These are phyloP conservation scores for Dryas alaskensis DNA, from an alignment of 306 rosid genomes.

Conservation along the genomic window DNA sequence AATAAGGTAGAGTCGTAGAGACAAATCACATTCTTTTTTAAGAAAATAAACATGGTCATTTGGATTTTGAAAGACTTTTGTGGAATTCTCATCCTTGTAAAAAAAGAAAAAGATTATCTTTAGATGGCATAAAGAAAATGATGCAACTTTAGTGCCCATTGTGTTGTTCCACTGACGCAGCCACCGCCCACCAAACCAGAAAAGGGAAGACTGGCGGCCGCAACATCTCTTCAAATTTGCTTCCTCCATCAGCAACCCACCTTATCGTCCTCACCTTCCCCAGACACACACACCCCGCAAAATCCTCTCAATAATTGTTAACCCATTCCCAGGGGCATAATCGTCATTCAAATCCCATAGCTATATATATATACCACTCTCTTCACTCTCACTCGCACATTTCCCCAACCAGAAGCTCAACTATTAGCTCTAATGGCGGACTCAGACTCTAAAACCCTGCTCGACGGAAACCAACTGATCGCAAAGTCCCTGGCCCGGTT, in stretches of 20 bases:
- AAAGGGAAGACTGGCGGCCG: neutral
- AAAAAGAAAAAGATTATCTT: too few relatives aligned
- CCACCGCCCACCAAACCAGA: neutral
- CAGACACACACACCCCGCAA: too few relatives aligned
- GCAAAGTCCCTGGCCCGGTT: conserved; percentile 61
- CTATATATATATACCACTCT: neutral
- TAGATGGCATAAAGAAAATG: too few relatives aligned
- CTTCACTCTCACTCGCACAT: neutral
- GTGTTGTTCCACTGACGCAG: neutral
- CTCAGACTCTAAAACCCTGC: neutral
- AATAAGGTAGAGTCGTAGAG: too few relatives aligned
- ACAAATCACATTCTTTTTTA: too few relatives aligned
- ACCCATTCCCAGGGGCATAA: neutral
- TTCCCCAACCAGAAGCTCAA: neutral
- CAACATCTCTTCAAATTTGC: neutral
- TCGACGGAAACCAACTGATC: conserved; percentile 71
- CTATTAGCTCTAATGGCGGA: conserved; percentile 22
- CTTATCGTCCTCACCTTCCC: neutral
- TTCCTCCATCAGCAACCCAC: neutral
- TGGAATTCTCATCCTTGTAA: too few relatives aligned
- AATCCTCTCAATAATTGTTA: neutral
- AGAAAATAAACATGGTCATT: too few relatives aligned
- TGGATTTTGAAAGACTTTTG: too few relatives aligned
- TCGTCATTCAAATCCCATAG: neutral
- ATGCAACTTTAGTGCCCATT: too few relatives aligned